Base-by-base conservation (phyloP, 208 protist species). In the Acanthamoeba castellanii region DNA sequence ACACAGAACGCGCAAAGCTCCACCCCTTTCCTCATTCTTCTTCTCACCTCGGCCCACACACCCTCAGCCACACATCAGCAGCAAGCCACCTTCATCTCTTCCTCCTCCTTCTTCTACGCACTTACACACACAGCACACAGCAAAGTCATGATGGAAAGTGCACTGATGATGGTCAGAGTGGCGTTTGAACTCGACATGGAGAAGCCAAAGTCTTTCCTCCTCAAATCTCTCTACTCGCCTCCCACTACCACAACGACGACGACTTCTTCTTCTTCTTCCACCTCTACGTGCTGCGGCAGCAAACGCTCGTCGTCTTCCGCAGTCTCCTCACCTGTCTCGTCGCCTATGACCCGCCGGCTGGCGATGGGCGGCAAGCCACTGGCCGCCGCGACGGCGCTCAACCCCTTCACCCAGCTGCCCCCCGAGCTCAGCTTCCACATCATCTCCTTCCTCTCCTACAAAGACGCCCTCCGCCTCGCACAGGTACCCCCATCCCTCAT, bases 401-500 rank as follows among this genome's bases (percentile, higher is more conserved):
- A 90, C n/a, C 84, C 84, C 18, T 68, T 90, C 55, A 70, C 84
- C 3, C n/a, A 61, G 27, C 59, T 90, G 20, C 84, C 84, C 6
- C 55, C 50, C 25, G 84, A 90, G 30, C 27, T 90, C 20, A 47
- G 8, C 59, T 70, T 90, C 30, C 84, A 90, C 59, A 70, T 90
- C 27, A 61, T 90, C 45, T 90, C 84, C 84, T 90, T 90, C n/a
- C 57, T 90, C 25, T 47, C 84, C 59, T 70, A 13, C 32, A 70
- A 90, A 90, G 84, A 90, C n/a, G 57, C 32, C n/a, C 7, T 70
- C 13, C 57, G 55, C n/a, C 55, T 90, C 55, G 20, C 84, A 9
- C 6, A 72, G 84, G 84, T 90, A 47, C 47, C 32, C 32, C 47
- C 11, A 47, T 3, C 47, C 18, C 18, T 3, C 78, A 27, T 84